Evolutionary conservation across 257 asterid genomes (phyloP), one percentile per base, ranked within the genome.

Genomic region (Paulownia fortunei): DNA sequence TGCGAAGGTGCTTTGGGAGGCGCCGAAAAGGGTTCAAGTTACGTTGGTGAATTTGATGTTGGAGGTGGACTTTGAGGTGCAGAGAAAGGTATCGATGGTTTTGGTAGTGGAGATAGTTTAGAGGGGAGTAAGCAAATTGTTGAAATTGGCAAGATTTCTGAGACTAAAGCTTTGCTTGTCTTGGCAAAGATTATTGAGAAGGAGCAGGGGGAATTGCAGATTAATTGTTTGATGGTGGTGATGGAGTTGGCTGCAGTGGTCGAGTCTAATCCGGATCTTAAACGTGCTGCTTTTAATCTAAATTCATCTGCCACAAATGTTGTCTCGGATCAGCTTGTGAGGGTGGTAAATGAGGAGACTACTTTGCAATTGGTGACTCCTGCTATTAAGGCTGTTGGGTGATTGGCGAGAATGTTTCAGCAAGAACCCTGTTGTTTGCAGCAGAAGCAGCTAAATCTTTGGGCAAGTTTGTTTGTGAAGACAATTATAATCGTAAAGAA

Each of bases 191-290:
- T 84, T 13, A 85, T 90, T 0, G 93, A 90, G 80, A 82, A 77
- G 55, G 92, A 90, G 78, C 46, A 56, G 8, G 91, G 85, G 6
- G 85, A 79, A 10, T 41, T 90, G 74, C 88, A 82, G 81, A 34
- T 76, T 64, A 81, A 82, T 51, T 79, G 86, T 73, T 70, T 90
- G 80, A 59, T 77, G 69, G 87, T 83, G 9, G 89, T 88, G 63
- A 86, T 85, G 92, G 92, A 88, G 83, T 77, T 90, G 12, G 90
- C 96, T 5, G 80, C 84, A 1, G 89, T 88, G 6, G 91, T 93
- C 0, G 91, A 90, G 76, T 37, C n/a, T 1, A 74, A 86, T 41
- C 5, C 76, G 6, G 91, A 88, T 62, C 84, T 88, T 11, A 83
- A 83, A 74, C 86, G 92, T 12, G 49, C 77, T 0, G 89, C 88